phyloP scores from a whole-genome alignment of 306 rosid genomes.

The Cercis canadensis region DNA sequence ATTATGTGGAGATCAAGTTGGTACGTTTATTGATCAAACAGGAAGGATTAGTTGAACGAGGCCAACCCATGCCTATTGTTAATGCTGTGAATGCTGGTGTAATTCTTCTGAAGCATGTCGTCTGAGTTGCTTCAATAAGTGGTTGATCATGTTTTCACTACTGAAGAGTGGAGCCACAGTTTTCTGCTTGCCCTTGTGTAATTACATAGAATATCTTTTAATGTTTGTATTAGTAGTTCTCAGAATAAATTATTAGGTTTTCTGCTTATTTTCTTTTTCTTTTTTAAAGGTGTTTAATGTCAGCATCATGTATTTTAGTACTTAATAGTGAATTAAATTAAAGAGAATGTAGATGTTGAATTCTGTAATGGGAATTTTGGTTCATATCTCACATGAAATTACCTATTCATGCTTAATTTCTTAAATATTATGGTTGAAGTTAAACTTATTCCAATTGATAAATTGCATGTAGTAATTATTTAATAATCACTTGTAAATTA shows the following conservation, averaged over 20 bases:
- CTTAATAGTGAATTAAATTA: neutral
- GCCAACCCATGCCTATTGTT: neutral
- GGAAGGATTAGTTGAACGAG: constrained; percentile 38
- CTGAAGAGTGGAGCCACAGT: neutral
- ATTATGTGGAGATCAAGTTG: constrained; percentile 58
- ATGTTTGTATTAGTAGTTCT: neutral
- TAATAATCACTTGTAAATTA: no score
- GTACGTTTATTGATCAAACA: constrained; percentile 51
- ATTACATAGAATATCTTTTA: neutral
- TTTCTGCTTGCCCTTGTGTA: neutral
- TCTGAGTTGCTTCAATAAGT: neutral
- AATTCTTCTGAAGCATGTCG: neutral
- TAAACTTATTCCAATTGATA: no score
- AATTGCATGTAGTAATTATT: no score
- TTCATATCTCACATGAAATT: no score
- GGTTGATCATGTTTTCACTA: neutral
- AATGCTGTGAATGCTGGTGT: neutral
- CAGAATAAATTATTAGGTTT: neutral
- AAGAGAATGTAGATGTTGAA: no score
- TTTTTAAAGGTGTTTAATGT: neutral
- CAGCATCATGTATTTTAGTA: neutral
- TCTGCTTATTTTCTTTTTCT: neutral
- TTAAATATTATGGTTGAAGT: no score
- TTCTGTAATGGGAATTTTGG: no score
- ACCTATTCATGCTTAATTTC: no score